Conservation (phyloP, 2,329 filamentous ascomycete genomes). For the Fonsecaea pedrosoi region DNA sequence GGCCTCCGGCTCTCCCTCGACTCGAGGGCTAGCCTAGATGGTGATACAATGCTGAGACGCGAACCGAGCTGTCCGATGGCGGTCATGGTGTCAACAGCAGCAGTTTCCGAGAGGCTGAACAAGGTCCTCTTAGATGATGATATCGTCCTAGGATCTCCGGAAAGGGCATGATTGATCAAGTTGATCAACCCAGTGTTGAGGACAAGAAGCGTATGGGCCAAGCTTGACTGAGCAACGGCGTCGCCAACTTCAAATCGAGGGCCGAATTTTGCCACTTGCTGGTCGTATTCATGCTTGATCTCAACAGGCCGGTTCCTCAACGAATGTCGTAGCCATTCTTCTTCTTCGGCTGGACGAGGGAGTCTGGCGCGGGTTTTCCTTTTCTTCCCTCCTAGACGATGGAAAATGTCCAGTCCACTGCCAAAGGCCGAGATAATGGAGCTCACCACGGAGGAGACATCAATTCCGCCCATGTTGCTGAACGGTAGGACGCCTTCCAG, state of each 20-base stretch:
- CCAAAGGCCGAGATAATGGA: constrained; percentile 40
- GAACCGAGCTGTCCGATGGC: constrained; percentile 39
- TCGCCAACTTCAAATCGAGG: constrained; percentile 39
- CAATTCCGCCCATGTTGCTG: constrained; percentile 33
- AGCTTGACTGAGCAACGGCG: constrained; percentile 34
- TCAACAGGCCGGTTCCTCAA: constrained; percentile 34
- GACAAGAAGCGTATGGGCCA: constrained; percentile 41
- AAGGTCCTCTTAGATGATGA: constrained; percentile 29
- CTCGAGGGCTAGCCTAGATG: constrained; percentile 14
- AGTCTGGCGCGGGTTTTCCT: constrained; percentile 31
- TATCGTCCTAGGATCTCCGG: constrained; percentile 26
- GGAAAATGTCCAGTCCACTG: constrained; percentile 37
- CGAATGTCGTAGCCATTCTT: constrained; percentile 37
- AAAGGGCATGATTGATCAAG: constrained; percentile 37
- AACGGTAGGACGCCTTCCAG: not conserved
- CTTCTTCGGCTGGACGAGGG: constrained; percentile 35
- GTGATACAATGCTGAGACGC: constrained; percentile 24
- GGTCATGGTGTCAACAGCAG: constrained; percentile 40
- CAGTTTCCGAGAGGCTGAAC: constrained; percentile 37
- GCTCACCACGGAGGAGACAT: constrained; percentile 38
- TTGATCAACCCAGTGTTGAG: constrained; percentile 41
- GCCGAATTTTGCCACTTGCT: constrained; percentile 36
- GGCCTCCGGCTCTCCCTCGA: constrained; percentile 4
- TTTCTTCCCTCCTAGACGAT: constrained; percentile 35
- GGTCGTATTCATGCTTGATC: constrained; percentile 36